These are phyloP conservation scores for Ocimum tenuiflorum DNA, from an alignment of 257 asterid genomes.

Conservation along the genomic window DNA sequence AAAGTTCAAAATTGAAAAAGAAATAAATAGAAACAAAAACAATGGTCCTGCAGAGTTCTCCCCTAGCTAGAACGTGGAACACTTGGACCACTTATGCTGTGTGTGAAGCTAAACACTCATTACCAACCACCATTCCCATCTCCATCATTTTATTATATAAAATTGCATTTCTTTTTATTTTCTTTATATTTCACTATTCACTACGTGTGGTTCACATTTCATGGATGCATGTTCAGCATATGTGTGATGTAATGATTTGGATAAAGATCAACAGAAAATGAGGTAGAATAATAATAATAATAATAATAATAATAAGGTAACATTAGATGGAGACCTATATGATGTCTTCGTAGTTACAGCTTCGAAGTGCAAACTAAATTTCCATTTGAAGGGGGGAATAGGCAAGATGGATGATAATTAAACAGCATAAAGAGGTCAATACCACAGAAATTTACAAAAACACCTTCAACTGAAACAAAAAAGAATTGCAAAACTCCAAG, in stretches of 20 bases:
- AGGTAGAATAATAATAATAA: too few relatives aligned
- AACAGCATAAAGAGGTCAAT: conserved; percentile 23
- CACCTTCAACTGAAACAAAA: not conserved
- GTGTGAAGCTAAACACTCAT: not conserved
- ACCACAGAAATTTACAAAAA: conserved; percentile 47
- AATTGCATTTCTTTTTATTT: not conserved
- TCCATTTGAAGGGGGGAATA: conserved; percentile 13
- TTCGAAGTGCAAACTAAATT: conserved; percentile 20
- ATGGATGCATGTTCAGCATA: too few relatives aligned
- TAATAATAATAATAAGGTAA: too few relatives aligned
- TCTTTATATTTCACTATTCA: too few relatives aligned
- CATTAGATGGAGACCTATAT: conserved; percentile 29
- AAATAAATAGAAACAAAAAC: not conserved
- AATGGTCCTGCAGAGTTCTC: conserved; percentile 9
- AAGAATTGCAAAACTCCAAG: conserved; percentile 28
- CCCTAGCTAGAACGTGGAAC: not conserved
- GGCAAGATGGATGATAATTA: not conserved
- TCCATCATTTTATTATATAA: not conserved
- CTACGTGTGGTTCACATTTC: too few relatives aligned
- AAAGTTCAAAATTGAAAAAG: not conserved
- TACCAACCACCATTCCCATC: not conserved
- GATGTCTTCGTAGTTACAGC: conserved; percentile 32
- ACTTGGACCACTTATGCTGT: conserved; percentile 16
- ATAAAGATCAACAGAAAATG: too few relatives aligned
- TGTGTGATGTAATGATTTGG: too few relatives aligned